A percentile compares a stretch with the other conserved stretches of the same genome.
These are phyloP conservation scores for Geotrichum europaeum DNA, from an alignment of 1,139 yeast species.

Conservation along the genomic window DNA sequence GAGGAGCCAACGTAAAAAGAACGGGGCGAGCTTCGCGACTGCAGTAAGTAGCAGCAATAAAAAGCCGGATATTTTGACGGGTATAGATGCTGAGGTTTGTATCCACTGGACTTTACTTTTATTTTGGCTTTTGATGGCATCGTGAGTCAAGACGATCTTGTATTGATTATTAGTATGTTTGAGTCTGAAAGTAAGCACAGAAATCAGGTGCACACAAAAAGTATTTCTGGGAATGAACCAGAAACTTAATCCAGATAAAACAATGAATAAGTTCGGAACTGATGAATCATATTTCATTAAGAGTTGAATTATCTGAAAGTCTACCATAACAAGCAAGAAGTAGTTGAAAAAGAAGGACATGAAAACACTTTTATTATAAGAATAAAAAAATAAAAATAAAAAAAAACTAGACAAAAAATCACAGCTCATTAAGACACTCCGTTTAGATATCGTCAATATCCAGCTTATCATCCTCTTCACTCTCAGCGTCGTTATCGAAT, in stretches of 20 bases:
- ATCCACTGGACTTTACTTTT: not conserved
- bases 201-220: not conserved
- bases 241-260: no score
- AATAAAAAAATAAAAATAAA: not conserved
- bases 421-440: not conserved
- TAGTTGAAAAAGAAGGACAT: not conserved
- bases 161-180: not conserved
- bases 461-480: slow-evolving; percentile 67
- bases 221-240: no score
- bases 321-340: not conserved
- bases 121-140: not conserved
- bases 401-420: not conserved
- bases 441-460: slow-evolving; percentile 74
- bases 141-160: not conserved
- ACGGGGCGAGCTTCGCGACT: slow-evolving; percentile 49
- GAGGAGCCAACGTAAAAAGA: slow-evolving; percentile 73
- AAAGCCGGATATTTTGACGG: slow-evolving; percentile 29
- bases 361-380: not conserved
- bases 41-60: slow-evolving; percentile 63
- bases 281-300: not conserved
- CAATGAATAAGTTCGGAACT: not conserved
- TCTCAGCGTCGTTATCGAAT: slow-evolving; percentile 90
- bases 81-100: slow-evolving; percentile 5
- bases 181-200: not conserved
- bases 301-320: not conserved